Conservation (phyloP, 352 stramenopile genomes). For the Phytopythium mirpurense region DNA sequence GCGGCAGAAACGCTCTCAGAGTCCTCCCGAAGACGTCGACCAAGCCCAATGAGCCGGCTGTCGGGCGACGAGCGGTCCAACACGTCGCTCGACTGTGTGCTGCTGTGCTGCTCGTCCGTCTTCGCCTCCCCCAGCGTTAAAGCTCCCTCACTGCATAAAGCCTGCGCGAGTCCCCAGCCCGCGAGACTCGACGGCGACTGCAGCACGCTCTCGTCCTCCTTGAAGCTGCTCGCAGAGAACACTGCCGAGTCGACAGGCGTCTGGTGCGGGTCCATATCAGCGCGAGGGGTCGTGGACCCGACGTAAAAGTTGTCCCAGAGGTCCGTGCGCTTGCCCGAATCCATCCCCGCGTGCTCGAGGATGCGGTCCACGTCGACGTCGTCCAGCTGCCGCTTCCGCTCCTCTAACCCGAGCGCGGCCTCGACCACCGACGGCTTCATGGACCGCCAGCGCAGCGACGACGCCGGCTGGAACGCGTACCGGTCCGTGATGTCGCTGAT, state of each 20-base stretch:
- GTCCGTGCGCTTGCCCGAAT: conserved; percentile 16
- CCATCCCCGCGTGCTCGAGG: conserved; percentile 18
- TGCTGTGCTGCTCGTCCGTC: background rate
- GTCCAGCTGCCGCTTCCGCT: conserved; percentile 15
- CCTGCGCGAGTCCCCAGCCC: background rate
- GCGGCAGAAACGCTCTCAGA: background rate
- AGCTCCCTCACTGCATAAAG: background rate
- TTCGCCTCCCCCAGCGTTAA: background rate
- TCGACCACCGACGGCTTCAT: conserved; percentile 6
- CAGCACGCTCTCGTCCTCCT: background rate
- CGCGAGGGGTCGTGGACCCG: conserved; percentile 16
- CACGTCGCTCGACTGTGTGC: conserved; percentile 3
- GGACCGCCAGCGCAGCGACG: conserved; percentile 23
- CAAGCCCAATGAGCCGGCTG: background rate
- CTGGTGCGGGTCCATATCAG: background rate
- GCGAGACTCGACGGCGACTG: background rate
- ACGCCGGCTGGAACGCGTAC: conserved; percentile 25
- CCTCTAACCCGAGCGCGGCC: conserved; percentile 8
- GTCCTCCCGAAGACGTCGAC: background rate
- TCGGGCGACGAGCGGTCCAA: background rate
- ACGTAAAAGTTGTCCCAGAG: conserved; percentile 40
- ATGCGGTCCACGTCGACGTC: conserved; percentile 19
- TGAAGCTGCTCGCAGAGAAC: background rate
- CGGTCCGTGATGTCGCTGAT: conserved; percentile 13
- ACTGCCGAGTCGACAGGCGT: background rate